Evolutionary conservation across 75 land plant genomes (phyloP), one percentile per base, ranked within the genome.

Genomic region (Larix kaempferi): DNA sequence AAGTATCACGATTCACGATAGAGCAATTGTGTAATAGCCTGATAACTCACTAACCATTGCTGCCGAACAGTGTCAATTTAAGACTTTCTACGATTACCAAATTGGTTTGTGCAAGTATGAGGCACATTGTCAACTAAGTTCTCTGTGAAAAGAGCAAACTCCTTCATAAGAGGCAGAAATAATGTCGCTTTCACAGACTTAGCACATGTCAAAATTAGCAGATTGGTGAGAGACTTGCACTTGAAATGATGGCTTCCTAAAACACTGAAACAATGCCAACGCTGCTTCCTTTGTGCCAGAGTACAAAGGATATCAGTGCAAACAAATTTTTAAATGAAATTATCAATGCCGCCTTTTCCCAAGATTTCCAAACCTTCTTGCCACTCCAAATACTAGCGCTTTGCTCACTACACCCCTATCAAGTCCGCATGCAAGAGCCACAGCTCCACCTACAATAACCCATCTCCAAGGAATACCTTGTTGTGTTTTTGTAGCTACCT

Each of bases 371-470:
- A 69, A 69, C 73, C 73, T 69, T 41, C 73, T 49, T 49, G 54
- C 54, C 11, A 49, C 54, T 49, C 54, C 54, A 49, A 49, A 49
- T 49, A 49, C 10, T 12, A 49, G 10, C 2, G 54, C 54, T 49
- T 49, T 49, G 12, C 54, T 49, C 54, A 49, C 29, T 94, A 87
- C 12, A 83, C 81, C 95, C 95, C 57, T 86, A 22, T 86, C 89
- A 59, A 97, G 88, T 21, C 91, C 93, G 75, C 92, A 97, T 29
- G 88, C 94, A 49, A 98, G 78, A 33, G 92, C 99, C 10, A 91
- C 94, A 6, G 98, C 88, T 49, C 54, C 54, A 35, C 98, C 98
- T 12, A 95, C 66, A 19, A 88, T 88, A 21, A 98, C 23, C 98
- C 94, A 95, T 80, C 79, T 93, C 93, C 91, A 90, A 44, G 84